Evolutionary conservation across 257 asterid genomes (phyloP).

Genomic region (Gynochthodes officinalis): DNA sequence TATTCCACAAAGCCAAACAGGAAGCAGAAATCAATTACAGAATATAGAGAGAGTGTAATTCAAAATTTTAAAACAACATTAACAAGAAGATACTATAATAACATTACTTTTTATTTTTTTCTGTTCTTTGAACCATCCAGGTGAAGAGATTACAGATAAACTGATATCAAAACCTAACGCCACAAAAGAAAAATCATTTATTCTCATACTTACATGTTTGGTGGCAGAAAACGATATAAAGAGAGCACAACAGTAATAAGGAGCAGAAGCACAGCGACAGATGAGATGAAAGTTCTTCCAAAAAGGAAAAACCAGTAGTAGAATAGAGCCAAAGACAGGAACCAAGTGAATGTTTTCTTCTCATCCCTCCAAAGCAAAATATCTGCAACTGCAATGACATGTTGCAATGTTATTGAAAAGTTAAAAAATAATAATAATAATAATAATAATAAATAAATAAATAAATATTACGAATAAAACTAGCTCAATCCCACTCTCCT

Average conservation of each 20-base stretch:
- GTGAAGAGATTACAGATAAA: background rate
- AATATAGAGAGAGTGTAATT: too few species aligned
- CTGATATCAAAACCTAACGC: background rate
- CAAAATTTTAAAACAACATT: too few species aligned
- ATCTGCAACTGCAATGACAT: slow-evolving; percentile 72
- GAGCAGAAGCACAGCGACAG: slow-evolving; percentile 68
- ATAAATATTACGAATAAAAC: background rate
- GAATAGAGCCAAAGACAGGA: slow-evolving; percentile 50
- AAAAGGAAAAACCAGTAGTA: slow-evolving; percentile 84
- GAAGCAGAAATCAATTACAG: too few species aligned
- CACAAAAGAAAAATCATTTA: background rate
- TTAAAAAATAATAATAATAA: background rate
- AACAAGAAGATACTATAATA: too few species aligned
- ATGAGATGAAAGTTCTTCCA: slow-evolving; percentile 71
- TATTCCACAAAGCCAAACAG: background rate
- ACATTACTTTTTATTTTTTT: too few species aligned
- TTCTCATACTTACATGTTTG: slow-evolving; percentile 56
- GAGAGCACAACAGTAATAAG: slow-evolving; percentile 47
- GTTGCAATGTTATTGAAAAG: slow-evolving; percentile 25
- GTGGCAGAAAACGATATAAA: slow-evolving; percentile 55
- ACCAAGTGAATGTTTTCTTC: slow-evolving; percentile 61
- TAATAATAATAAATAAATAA: too few species aligned
- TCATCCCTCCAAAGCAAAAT: slow-evolving; percentile 96
- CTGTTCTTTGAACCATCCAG: background rate
- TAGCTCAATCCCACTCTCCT: background rate